Percentiles rank a stretch among this genome's conserved stretches.
Conservation (phyloP, 2,329 filamentous ascomycete genomes). For the Hymenoscyphus occultus region DNA sequence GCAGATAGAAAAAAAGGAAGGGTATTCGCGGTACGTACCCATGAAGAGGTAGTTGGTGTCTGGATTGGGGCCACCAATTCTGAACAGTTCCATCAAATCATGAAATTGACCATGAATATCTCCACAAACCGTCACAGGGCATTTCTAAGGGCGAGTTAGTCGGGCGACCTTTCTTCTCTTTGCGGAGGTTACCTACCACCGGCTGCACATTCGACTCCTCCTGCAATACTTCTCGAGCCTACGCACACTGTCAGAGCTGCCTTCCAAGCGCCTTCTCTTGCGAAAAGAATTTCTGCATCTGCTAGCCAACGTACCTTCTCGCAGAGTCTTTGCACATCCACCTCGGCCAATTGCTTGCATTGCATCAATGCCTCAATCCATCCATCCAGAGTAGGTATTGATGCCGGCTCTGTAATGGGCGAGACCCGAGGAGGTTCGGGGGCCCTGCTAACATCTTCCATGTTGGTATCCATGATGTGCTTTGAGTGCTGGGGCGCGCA, state of each 20-base stretch:
- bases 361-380: constrained; percentile 99
- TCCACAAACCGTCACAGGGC: constrained; percentile 95
- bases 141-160: constrained; percentile 64
- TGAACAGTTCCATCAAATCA: constrained; percentile 98
- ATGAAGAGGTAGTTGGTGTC: constrained; percentile 99
- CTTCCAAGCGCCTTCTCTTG: not conserved
- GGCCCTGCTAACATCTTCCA: constrained; percentile 94
- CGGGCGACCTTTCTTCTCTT: constrained; percentile 27
- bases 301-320: constrained; percentile 71
- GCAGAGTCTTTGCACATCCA: constrained; percentile 93
- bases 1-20: constrained; percentile 5
- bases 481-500: constrained; percentile 2
- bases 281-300: constrained; percentile 8
- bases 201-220: constrained; percentile 99
- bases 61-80: constrained; percentile 95
- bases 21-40: constrained; percentile 52
- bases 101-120: constrained; percentile 99
- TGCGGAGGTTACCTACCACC: constrained; percentile 64
- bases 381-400: constrained; percentile 89
- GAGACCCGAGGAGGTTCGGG: constrained; percentile 75
- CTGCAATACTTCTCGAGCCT: constrained; percentile 95
- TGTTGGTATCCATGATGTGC: constrained; percentile 84
- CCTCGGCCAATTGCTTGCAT: constrained; percentile 96
- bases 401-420: constrained; percentile 76
- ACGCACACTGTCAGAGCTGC: constrained; percentile 23